Percentiles rank a stretch among this genome's conserved stretches.
Evolutionary conservation across 768 basidiomycete genomes (phyloP).

Genomic region (Podaxis mareebaensis): DNA sequence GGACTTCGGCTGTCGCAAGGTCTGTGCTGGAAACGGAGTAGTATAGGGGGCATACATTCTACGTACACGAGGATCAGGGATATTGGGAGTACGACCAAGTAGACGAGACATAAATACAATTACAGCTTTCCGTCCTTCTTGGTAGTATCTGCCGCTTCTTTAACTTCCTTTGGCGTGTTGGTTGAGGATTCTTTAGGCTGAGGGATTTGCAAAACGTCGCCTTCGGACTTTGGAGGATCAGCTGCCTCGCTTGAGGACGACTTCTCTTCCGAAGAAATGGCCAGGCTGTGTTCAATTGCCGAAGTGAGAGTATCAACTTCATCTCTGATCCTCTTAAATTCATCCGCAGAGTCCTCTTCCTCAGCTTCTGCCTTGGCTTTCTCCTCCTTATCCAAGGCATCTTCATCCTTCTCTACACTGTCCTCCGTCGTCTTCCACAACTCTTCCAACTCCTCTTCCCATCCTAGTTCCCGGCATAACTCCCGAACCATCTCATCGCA

Average conservation of each 20-base stretch:
- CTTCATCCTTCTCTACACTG: conserved; percentile 23
- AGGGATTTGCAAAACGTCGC: neutral
- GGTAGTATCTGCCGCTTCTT: neutral
- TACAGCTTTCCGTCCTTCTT: conserved; percentile 8
- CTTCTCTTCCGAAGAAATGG: conserved; percentile 6
- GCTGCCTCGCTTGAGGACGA: neutral
- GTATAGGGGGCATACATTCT: conserved; percentile 79
- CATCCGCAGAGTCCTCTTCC: conserved; percentile 12
- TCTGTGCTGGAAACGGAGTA: conserved; percentile 74
- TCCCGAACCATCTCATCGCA: conserved; percentile 69
- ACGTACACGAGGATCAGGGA: neutral
- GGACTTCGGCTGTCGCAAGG: conserved; percentile 83
- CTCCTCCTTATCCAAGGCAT: conserved; percentile 9
- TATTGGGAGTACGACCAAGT: neutral
- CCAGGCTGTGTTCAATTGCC: conserved; percentile 32
- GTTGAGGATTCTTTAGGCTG: neutral
- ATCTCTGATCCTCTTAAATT: conserved; percentile 20
- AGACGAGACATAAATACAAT: neutral
- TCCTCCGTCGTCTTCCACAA: conserved; percentile 55
- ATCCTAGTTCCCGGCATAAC: conserved; percentile 70
- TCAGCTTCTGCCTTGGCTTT: conserved; percentile 18
- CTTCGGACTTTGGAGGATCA: neutral
- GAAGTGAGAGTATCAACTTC: conserved; percentile 36
- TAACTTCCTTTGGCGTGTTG: neutral
- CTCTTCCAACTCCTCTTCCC: conserved; percentile 61